These are phyloP conservation scores for Penicillium herquei DNA, from an alignment of 495 filamentous ascomycete species.

Conservation along the genomic window DNA sequence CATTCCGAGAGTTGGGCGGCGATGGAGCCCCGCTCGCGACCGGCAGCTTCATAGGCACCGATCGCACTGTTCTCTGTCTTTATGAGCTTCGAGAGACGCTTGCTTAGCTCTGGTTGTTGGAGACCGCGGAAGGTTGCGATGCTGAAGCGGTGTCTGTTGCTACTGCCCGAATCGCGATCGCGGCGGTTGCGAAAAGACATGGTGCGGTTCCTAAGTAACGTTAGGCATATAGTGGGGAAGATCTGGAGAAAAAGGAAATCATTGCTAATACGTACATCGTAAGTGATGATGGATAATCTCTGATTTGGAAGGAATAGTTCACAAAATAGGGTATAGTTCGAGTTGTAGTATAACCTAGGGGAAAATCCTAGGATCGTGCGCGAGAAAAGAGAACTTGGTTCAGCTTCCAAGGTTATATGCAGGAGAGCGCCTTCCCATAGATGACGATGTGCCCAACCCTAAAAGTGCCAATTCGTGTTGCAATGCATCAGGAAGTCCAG, in stretches of 20 bases:
- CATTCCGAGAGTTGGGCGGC: conserved; percentile 93
- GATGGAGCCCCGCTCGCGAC: conserved; percentile 74
- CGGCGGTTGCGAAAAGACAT: conserved; percentile 60
- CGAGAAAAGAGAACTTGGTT: too few species aligned
- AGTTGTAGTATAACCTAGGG: too few species aligned
- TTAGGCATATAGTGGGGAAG: not conserved
- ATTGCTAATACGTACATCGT: conserved; percentile 1
- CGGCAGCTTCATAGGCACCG: conserved; percentile 76
- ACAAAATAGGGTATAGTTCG: not conserved
- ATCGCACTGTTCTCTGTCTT: conserved; percentile 88
- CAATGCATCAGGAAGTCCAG: conserved; percentile 14
- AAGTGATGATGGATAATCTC: not conserved
- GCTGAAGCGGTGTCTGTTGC: conserved; percentile 63
- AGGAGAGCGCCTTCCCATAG: conserved; percentile 18
- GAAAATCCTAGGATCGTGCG: too few species aligned
- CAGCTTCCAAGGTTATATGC: not conserved
- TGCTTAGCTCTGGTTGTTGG: conserved; percentile 79
- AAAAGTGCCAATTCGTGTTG: conserved; percentile 6
- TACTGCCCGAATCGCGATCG: conserved; percentile 21
- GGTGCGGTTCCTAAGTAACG: conserved; percentile 48
- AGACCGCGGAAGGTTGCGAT: conserved; percentile 78
- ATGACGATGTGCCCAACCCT: conserved; percentile 28
- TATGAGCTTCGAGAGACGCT: conserved; percentile 83
- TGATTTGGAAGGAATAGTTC: too few species aligned
- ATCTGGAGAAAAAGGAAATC: not conserved